phyloP scores from a whole-genome alignment of 2,329 filamentous ascomycete species.

The Ilyonectria destructans region DNA sequence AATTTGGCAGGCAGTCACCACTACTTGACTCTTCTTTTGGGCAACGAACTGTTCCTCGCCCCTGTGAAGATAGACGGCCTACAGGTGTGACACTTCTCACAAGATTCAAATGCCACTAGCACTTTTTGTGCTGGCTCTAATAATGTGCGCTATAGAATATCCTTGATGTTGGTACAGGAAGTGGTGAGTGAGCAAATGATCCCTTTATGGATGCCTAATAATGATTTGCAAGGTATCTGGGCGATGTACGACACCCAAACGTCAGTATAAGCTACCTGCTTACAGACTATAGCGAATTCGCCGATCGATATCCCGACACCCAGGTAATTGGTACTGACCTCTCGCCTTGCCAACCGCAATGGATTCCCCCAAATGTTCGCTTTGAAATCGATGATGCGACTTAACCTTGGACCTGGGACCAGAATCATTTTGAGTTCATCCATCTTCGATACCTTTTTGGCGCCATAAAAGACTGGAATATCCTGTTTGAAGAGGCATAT shows the following conservation, averaged over 20 bases:
- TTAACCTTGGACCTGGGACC: constrained; percentile 34
- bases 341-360: constrained; percentile 39
- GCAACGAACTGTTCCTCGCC: constrained; percentile 40
- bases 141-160: constrained; percentile 30
- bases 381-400: constrained; percentile 43
- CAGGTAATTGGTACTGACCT: constrained; percentile 40
- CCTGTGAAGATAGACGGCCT: constrained; percentile 34
- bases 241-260: constrained; percentile 22
- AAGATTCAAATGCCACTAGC: neutral
- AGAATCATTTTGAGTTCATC: constrained; percentile 34
- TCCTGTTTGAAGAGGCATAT: constrained; percentile 35
- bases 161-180: constrained; percentile 46
- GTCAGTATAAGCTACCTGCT: neutral
- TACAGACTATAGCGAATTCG: constrained; percentile 38
- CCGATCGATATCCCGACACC: constrained; percentile 31
- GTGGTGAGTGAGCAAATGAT: constrained; percentile 26
- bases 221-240: constrained; percentile 22
- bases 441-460: constrained; percentile 42
- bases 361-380: constrained; percentile 41
- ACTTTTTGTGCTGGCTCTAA: neutral
- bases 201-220: neutral
- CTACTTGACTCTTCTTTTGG: constrained; percentile 42
- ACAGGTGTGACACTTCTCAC: constrained; percentile 3
- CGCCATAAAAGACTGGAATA: constrained; percentile 36
- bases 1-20: constrained; percentile 17